These are phyloP conservation scores for Hypoxylon rubiginosum DNA, from an alignment of 2,329 filamentous ascomycete genomes.

Conservation along the genomic window DNA sequence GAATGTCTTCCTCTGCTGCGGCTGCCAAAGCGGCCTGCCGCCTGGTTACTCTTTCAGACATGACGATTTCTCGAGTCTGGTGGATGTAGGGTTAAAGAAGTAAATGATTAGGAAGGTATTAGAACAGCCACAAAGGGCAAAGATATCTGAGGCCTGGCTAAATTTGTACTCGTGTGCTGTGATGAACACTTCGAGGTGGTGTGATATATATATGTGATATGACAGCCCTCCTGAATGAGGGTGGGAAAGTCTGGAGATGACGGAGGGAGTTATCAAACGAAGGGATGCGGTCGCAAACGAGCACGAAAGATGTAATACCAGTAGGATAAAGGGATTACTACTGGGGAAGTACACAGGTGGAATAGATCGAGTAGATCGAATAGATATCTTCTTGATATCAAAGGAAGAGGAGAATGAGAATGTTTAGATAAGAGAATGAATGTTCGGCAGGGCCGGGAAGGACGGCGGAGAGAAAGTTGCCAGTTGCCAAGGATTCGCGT, in stretches of 20 bases:
- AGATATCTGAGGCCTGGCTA: slow-evolving; percentile 17
- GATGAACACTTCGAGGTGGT: slow-evolving; percentile 25
- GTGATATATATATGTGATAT: slow-evolving; percentile 24
- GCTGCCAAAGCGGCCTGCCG: slow-evolving; percentile 49
- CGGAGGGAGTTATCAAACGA: slow-evolving; percentile 17
- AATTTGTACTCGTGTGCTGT: slow-evolving; percentile 16
- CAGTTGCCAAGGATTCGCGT: slow-evolving; percentile 28
- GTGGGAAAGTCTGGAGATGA: slow-evolving; percentile 10
- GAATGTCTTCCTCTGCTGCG: slow-evolving; percentile 41
- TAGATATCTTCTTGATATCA: slow-evolving; percentile 7
- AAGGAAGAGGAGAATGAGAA: slow-evolving; percentile 22
- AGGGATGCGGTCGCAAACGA: slow-evolving; percentile 17
- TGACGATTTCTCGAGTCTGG: slow-evolving; percentile 25
- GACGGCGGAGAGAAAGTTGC: slow-evolving; percentile 29
- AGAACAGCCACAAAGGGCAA: slow-evolving; percentile 1
- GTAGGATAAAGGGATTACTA: not conserved
- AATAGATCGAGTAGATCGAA: not conserved
- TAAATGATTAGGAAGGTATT: slow-evolving; percentile 4
- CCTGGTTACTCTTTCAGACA: slow-evolving; percentile 49
- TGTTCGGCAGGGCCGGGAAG: slow-evolving; percentile 40
- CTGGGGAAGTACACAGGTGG: not conserved
- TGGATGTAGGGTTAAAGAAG: not conserved
- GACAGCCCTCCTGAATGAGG: slow-evolving; percentile 27
- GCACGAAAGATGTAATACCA: not conserved
- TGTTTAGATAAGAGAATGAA: slow-evolving; percentile 29